Base-by-base conservation (phyloP, 2,329 filamentous ascomycete species). In the Penicillium sp. region DNA sequence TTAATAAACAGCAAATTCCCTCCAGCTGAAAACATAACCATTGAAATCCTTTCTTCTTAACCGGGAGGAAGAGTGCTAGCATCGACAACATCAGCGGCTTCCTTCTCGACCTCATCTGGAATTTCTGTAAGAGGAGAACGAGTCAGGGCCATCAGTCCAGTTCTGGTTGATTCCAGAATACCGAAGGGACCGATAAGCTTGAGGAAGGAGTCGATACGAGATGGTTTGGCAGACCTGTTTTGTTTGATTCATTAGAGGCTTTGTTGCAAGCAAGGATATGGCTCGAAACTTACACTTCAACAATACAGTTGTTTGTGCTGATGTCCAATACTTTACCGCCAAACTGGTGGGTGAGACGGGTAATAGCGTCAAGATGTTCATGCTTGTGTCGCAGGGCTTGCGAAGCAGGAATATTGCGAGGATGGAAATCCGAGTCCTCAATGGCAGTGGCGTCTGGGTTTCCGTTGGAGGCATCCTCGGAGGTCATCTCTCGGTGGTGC, bases 271-370 rank as follows among this genome's bases (percentile, higher is more conserved):
- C 11, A 56, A 40, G 9, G 11, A 18, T 52, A 6, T 14, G 21
- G 23, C 14, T 20, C 3, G 24, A 11, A 23, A 83, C 89, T 83
- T 83, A 93, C 90, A 99, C 76, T 77, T 99, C 94, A 59, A 99
- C 92, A 73, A 97, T 97, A 77, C 94, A 97, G 78, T 95, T 97
- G 77, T 90, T 97, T 53, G 90, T 97, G 80, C 91, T 96, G 67
- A 99, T 97, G 74, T 99, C 94, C 66, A 99, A 76, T 24, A 99
- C 90, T 79, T 99, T 99, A 62, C 94, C 94, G 57, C 92, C 92
- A 68, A 99, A 99, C 70, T 99, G 94, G 78, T 99, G 94, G 18
- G 93, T 88, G 71, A 99, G 86, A 75, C 96, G 94, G 56, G 94
- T 99, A 68, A 99, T 96, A 57, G 89, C 91, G 79, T 93, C 90